Base-by-base conservation (phyloP, 768 basidiomycete genomes). In the Clavulina sp. region DNA sequence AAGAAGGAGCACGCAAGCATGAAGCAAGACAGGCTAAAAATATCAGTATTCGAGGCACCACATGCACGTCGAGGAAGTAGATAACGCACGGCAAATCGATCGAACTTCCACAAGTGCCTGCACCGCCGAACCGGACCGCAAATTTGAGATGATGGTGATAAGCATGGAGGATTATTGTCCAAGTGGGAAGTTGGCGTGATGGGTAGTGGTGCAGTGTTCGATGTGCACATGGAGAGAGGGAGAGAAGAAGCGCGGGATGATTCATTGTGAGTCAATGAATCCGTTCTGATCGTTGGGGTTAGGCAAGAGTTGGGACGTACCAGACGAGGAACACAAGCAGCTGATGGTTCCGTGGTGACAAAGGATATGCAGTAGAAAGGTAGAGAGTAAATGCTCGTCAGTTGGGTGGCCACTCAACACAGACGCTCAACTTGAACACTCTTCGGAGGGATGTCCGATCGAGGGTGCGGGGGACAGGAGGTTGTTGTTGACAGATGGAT, bases 101-200 rank as follows among this genome's bases (percentile, higher is more conserved):
- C 54, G 41, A 55, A 55, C 23, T 55, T 32, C 28, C 41, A 52
- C 2, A 55, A 26, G 43, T 55, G 54, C 40, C 13, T 50, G n/a
- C n/a, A n/a, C n/a, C n/a, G n/a, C n/a, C n/a, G n/a, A n/a, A n/a
- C n/a, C n/a, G n/a, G n/a, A n/a, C n/a, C n/a, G n/a, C n/a, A n/a
- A n/a, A n/a, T n/a, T n/a, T n/a, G n/a, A n/a, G n/a, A n/a, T n/a
- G n/a, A n/a, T n/a, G n/a, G 53, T 31, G 21, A 54, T 19, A 44
- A 54, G 53, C 19, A 50, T 50, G 4, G 21, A 13, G 23, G 50
- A 44, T 5, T 50, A 33, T 49, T 54, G 50, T 36, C 46, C 29
- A 33, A 47, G 6, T 18, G n/a, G n/a, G n/a, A n/a, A n/a, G n/a
- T n/a, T n/a, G n/a, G n/a, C n/a, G n/a, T n/a, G n/a, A n/a, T n/a